These are phyloP conservation scores for Anethum foeniculum DNA, from an alignment of 140 eudicot species.

Conservation along the genomic window DNA sequence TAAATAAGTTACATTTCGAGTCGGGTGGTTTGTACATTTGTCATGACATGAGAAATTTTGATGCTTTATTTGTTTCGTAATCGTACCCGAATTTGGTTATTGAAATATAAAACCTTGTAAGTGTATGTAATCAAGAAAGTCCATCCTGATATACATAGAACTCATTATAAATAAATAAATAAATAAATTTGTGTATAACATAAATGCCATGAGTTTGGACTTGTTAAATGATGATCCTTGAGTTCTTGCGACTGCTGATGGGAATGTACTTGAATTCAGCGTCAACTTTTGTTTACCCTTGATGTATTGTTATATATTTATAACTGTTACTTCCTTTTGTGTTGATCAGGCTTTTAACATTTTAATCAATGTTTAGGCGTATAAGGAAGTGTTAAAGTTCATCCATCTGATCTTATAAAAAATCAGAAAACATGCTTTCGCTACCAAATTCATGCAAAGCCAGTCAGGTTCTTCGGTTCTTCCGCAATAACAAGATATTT, in stretches of 20 bases:
- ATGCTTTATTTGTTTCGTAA: not conserved
- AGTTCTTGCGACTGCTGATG: not conserved
- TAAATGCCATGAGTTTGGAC: not conserved
- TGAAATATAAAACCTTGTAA: too few species aligned
- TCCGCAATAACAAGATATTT: slow-evolving; percentile 13
- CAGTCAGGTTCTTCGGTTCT: slow-evolving; percentile 22
- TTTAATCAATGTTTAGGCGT: not conserved
- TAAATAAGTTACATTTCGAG: not conserved
- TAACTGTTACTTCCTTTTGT: not conserved
- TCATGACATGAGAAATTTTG: not conserved
- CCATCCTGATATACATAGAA: too few species aligned
- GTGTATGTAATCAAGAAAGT: not conserved
- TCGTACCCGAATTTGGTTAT: not conserved
- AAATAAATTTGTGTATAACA: too few species aligned
- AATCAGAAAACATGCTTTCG: not conserved
- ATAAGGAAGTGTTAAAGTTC: not conserved
- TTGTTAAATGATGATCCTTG: not conserved
- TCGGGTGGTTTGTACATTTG: not conserved
- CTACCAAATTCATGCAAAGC: slow-evolving; percentile 6
- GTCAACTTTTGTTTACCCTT: not conserved
- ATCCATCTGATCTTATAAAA: not conserved
- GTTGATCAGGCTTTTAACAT: slow-evolving; percentile 1
- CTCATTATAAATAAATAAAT: too few species aligned
- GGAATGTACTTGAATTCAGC: not conserved
- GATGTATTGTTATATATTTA: not conserved